These are phyloP conservation scores for Taiwanofungus camphoratus DNA, from an alignment of 1,284 basidiomycete genomes.

Conservation along the genomic window DNA sequence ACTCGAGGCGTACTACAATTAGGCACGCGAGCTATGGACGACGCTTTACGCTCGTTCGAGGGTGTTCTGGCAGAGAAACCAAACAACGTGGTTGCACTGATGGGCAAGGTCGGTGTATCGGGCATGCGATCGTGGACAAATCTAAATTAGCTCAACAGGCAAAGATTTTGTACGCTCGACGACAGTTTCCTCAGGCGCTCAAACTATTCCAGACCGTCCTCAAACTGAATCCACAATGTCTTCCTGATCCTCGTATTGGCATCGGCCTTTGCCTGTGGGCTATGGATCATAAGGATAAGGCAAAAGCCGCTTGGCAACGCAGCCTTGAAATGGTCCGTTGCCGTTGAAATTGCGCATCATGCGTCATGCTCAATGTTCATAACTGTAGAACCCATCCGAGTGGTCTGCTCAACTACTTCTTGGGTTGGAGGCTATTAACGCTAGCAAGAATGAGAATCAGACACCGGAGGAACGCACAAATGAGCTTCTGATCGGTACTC, in stretches of 20 bases:
- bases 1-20: constrained; percentile 79
- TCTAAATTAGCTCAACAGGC: constrained; percentile 41
- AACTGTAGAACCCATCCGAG: constrained; percentile 63
- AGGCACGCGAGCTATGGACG: constrained; percentile 73
- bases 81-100: constrained; percentile 75
- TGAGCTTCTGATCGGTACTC: constrained; percentile 56
- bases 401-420: constrained; percentile 76
- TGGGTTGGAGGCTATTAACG: constrained; percentile 80
- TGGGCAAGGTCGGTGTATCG: constrained; percentile 72
- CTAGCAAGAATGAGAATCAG: constrained; percentile 61
- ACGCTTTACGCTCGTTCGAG: constrained; percentile 77
- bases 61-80: constrained; percentile 75
- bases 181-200: constrained; percentile 74
- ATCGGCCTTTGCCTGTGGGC: constrained; percentile 91
- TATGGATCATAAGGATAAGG: constrained; percentile 73
- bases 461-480: constrained; percentile 56
- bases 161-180: constrained; percentile 74
- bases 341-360: background rate
- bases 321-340: constrained; percentile 74
- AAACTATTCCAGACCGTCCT: constrained; percentile 83
- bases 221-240: constrained; percentile 66
- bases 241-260: constrained; percentile 88
- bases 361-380: constrained; percentile 6
- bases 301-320: constrained; percentile 83
- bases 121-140: too few species aligned